Evolutionary conservation across 2,329 filamentous ascomycete genomes (phyloP).

Genomic region (Stachybotrys echinatus): DNA sequence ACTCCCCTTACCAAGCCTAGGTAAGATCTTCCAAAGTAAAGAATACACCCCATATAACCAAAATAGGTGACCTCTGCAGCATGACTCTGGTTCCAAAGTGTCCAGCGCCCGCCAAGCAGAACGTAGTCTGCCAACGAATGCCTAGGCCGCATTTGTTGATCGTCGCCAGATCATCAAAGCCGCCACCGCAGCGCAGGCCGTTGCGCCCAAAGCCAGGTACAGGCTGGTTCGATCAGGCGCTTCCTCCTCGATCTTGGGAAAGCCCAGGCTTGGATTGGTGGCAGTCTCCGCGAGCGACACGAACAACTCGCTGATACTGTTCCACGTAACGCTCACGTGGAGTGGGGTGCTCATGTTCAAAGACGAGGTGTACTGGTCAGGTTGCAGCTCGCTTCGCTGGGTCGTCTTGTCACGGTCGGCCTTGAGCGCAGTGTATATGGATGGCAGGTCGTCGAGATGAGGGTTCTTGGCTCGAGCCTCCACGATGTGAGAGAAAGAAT

Average conservation of each 20-base stretch:
- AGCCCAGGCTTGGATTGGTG: constrained; percentile 81
- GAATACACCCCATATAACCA: neutral
- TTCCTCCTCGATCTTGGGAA: constrained; percentile 86
- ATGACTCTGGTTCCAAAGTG: no score
- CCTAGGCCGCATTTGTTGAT: constrained; percentile 42
- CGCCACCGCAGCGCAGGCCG: constrained; percentile 56
- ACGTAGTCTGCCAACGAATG: no score
- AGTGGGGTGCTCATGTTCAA: constrained; percentile 87
- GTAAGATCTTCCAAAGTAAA: constrained; percentile 5
- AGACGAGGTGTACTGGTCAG: constrained; percentile 81
- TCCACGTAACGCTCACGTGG: constrained; percentile 94
- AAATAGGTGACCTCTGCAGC: no score
- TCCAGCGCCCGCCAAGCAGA: no score
- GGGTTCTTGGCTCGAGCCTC: constrained; percentile 73
- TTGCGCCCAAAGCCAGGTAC: constrained; percentile 79
- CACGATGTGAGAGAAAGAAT: constrained; percentile 90
- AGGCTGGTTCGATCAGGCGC: constrained; percentile 76
- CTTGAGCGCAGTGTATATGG: constrained; percentile 89
- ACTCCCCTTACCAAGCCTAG: constrained; percentile 11
- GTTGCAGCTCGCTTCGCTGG: constrained; percentile 86
- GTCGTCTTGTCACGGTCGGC: constrained; percentile 95
- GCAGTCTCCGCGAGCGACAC: constrained; percentile 87
- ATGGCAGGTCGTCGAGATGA: constrained; percentile 81
- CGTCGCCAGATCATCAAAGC: constrained; percentile 62
- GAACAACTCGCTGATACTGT: constrained; percentile 89